Percentiles rank a stretch among this genome's conserved stretches.
These are phyloP conservation scores for Lentinula detonsa DNA, from an alignment of 768 basidiomycete genomes.

Conservation along the genomic window DNA sequence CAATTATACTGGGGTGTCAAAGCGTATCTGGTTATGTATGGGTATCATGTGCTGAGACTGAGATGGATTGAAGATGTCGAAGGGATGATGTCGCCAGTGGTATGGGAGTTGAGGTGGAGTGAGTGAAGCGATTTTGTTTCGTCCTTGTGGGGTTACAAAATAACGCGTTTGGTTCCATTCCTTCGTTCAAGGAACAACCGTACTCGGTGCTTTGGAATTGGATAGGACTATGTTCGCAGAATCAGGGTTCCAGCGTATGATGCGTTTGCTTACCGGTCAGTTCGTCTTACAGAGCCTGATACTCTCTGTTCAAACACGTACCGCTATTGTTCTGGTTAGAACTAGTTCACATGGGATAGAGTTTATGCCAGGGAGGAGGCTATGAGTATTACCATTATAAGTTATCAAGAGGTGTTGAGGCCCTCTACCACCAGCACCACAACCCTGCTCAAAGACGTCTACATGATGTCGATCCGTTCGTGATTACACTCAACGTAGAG, in stretches of 20 bases:
- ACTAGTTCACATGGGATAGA: background rate
- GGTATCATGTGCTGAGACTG: background rate
- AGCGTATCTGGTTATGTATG: background rate
- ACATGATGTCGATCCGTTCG: no score
- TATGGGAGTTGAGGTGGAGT: slow-evolving; percentile 2
- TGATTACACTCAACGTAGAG: no score
- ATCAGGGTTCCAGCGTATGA: background rate
- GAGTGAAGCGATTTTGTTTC: background rate
- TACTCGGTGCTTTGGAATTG: background rate
- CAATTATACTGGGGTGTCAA: background rate
- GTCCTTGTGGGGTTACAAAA: background rate
- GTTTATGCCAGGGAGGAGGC: background rate
- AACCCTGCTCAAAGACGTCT: no score
- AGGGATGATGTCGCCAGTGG: background rate
- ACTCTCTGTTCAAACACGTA: background rate
- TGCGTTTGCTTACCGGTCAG: background rate
- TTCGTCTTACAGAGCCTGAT: background rate
- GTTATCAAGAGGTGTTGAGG: no score
- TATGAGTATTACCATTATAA: background rate
- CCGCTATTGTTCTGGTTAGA: background rate
- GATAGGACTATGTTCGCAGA: background rate
- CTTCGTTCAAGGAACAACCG: background rate
- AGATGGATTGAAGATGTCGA: background rate
- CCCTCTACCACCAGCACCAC: no score
- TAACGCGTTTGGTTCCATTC: background rate